Evolutionary conservation across 163 green algal species (phyloP), one percentile per base, ranked within the genome.

Genomic region (Chlorella variabilis): DNA sequence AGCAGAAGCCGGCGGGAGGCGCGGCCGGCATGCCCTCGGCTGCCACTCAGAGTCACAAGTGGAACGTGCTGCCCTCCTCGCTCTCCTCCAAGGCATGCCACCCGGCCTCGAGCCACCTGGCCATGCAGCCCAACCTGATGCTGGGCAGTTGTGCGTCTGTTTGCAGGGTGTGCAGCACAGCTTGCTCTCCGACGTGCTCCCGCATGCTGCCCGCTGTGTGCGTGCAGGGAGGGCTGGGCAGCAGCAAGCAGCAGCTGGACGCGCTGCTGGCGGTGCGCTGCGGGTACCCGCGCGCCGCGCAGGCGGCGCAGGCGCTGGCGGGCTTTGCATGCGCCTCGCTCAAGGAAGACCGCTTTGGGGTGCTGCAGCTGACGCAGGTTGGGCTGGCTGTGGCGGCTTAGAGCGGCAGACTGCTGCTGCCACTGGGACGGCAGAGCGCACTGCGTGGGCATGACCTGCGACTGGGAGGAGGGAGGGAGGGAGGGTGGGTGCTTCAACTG

Each of bases 321-420:
- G 70, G 69, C 42, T 62, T 84, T 41, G 73, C 84, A 17, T 71
- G 38, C 25, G 71, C 61, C 0, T 88, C 84, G 5, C 65, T 80
- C 5, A n/a, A 25, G n/a, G 84, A 86, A 33, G 84, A 88, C 68
- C 51, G 38, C 29, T 88, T 75, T 20, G 84, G 84, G 21, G 54
- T 88, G 49, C 61, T 88, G 69, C 84, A 88, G 73, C 70, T 88
- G 23, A 71, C 38, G n/a, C 48, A 85, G 61, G 83, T 59, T n/a
- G n/a, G 8, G 2, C 29, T 49, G 15, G 69, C 27, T 4, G 29
- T 27, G 8, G 34, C 33, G 15, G 11, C 15, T 38, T 34, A 29
- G 65, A 27, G 67, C 31, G 36, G 62, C 62, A 15, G 5, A 33
- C 51, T 62, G 51, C 51, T n/a, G 51, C 42, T 8, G 45, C 11